A percentile compares a stretch with the other conserved stretches of the same genome.
Evolutionary conservation across 2,329 filamentous ascomycete species (phyloP).

Genomic region (Fusarium dimerum): DNA sequence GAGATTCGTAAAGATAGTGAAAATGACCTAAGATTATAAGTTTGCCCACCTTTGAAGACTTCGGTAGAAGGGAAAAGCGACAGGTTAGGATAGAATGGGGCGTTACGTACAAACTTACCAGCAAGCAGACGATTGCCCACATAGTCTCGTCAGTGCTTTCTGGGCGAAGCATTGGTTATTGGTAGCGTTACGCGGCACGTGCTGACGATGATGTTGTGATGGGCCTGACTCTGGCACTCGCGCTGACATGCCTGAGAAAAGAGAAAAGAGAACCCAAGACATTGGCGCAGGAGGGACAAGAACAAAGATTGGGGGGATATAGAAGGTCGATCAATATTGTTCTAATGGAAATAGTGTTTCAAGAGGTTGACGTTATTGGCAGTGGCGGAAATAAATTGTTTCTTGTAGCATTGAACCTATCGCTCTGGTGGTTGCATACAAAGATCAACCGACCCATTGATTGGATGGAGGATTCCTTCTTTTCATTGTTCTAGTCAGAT

Average conservation of each 20-base stretch:
- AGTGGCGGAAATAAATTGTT: background rate
- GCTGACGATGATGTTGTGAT: background rate
- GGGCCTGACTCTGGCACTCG: no score
- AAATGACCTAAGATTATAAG: background rate
- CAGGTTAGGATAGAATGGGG: conserved; percentile 10
- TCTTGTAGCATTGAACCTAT: background rate
- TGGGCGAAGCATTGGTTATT: background rate
- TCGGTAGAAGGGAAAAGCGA: conserved; percentile 1
- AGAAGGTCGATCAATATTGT: background rate
- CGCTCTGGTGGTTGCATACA: background rate
- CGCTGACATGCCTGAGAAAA: background rate
- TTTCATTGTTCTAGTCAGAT: background rate
- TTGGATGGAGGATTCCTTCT: background rate
- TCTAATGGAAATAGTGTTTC: background rate
- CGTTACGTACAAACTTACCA: conserved; percentile 18
- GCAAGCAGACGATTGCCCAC: conserved; percentile 3
- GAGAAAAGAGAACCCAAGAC: background rate
- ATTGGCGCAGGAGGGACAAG: background rate
- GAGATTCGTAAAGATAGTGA: background rate
- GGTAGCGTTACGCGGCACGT: conserved; percentile 12
- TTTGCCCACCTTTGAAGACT: background rate
- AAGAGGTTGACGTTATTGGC: background rate
- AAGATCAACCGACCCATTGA: background rate
- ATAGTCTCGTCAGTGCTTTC: conserved; percentile 11
- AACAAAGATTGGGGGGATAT: background rate